phyloP scores from a whole-genome alignment of 805 yeast species.

The Jamesozyma spencerorum region DNA sequence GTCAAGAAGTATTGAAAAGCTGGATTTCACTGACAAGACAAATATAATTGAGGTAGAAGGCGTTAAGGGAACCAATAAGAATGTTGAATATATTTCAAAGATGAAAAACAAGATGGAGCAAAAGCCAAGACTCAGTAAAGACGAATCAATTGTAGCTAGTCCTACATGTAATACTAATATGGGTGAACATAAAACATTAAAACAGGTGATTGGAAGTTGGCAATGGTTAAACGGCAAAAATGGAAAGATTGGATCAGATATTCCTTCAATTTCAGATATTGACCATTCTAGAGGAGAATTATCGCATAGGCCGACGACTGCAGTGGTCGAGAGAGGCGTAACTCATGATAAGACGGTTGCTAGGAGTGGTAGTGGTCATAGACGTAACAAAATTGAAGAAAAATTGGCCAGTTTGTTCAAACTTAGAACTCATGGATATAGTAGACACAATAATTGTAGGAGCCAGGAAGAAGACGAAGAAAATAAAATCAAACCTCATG shows the following conservation, averaged over 20 bases:
- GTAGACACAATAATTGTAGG: no score
- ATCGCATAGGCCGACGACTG: no score
- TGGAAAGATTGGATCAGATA: no score
- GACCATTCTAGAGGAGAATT: no score
- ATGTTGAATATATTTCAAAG: background rate
- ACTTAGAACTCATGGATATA: slow-evolving; percentile 4
- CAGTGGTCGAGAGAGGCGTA: no score
- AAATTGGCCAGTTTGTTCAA: slow-evolving; percentile 17
- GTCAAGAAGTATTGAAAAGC: no score
- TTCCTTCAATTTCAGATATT: no score
- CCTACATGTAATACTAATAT: background rate
- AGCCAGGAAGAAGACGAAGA: background rate
- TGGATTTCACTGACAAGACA: no score
- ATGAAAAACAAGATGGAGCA: background rate
- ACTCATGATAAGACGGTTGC: no score
- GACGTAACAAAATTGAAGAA: slow-evolving; percentile 14
- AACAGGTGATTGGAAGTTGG: slow-evolving; percentile 2
- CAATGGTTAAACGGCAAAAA: background rate
- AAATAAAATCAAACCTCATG: background rate
- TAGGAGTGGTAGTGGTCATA: background rate
- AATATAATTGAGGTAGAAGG: background rate
- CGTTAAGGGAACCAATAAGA: background rate
- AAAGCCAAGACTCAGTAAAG: no score
- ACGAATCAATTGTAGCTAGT: slow-evolving; percentile 1
- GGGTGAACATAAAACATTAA: slow-evolving; percentile 1